phyloP scores from a whole-genome alignment of 2,329 filamentous ascomycete genomes.

The Stenocarpella maydis region DNA sequence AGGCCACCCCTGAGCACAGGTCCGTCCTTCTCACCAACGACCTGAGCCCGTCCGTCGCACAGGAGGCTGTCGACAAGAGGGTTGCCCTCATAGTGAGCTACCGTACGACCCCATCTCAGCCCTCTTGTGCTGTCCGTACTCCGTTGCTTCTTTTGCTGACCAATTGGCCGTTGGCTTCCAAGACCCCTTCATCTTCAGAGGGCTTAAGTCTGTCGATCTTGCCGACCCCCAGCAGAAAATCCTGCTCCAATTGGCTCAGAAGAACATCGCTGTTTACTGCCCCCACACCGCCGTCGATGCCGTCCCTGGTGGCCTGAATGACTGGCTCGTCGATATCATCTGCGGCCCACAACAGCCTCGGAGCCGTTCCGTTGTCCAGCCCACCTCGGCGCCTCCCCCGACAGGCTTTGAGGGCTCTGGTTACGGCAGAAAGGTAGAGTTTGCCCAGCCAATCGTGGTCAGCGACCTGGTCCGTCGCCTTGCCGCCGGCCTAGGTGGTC shows the following conservation, averaged over 20 bases:
- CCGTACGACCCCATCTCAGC: slow-evolving; percentile 61
- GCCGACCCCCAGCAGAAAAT: slow-evolving; percentile 86
- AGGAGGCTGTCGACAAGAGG: slow-evolving; percentile 82
- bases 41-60: slow-evolving; percentile 85
- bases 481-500: slow-evolving; percentile 73
- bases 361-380: slow-evolving; percentile 54
- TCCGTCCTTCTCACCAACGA: slow-evolving; percentile 78
- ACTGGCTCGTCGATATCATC: slow-evolving; percentile 92
- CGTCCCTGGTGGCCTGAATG: slow-evolving; percentile 83
- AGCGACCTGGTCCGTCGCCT: slow-evolving; percentile 59
- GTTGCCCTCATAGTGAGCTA: slow-evolving; percentile 88
- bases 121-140: slow-evolving; percentile 25
- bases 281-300: slow-evolving; percentile 96
- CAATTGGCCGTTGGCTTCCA: neutral
- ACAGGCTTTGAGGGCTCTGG: slow-evolving; percentile 57
- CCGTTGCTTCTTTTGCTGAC: neutral
- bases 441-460: slow-evolving; percentile 50
- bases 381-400: slow-evolving; percentile 51
- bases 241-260: slow-evolving; percentile 80
- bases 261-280: slow-evolving; percentile 93
- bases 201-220: slow-evolving; percentile 86
- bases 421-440: slow-evolving; percentile 60
- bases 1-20: slow-evolving; percentile 41
- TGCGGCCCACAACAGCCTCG: slow-evolving; percentile 56
- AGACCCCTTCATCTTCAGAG: slow-evolving; percentile 97